These are phyloP conservation scores for Cicer pinnatifidum DNA, from an alignment of 306 rosid species.

Conservation along the genomic window DNA sequence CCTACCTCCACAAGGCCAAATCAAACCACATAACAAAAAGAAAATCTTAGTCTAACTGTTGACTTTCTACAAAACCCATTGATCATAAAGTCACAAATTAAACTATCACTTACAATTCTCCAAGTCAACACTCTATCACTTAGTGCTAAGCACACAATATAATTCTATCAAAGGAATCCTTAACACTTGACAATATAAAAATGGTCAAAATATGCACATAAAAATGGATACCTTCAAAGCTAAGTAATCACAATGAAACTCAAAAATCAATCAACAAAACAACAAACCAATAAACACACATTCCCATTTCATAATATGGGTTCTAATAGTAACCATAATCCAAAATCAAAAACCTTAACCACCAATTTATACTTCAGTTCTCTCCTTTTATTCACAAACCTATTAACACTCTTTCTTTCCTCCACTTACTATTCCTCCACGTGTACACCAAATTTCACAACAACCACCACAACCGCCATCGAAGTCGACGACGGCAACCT, in stretches of 20 bases:
- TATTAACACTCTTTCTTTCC: constrained; percentile 48
- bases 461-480: background rate
- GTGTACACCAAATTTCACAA: constrained; percentile 35
- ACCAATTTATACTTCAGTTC: constrained; percentile 46
- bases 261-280: background rate
- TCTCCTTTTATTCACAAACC: constrained; percentile 50
- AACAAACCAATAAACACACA: background rate
- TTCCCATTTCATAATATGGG: constrained; percentile 15
- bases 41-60: background rate
- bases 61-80: constrained; percentile 16
- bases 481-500: background rate
- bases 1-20: background rate
- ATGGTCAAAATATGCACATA: background rate
- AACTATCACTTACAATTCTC: background rate
- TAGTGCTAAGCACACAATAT: background rate
- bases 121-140: constrained; percentile 23
- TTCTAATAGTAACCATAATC: constrained; percentile 12
- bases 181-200: background rate
- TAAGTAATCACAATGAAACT: constrained; percentile 7
- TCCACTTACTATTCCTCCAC: constrained; percentile 45
- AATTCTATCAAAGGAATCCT: background rate
- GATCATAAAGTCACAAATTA: background rate
- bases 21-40: background rate
- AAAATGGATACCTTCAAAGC: constrained; percentile 26
- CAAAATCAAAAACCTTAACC: constrained; percentile 30